Percentiles rank a stretch among this genome's conserved stretches.
Evolutionary conservation across 2,329 filamentous ascomycete species (phyloP).

Genomic region (Cytospora schulzeri): DNA sequence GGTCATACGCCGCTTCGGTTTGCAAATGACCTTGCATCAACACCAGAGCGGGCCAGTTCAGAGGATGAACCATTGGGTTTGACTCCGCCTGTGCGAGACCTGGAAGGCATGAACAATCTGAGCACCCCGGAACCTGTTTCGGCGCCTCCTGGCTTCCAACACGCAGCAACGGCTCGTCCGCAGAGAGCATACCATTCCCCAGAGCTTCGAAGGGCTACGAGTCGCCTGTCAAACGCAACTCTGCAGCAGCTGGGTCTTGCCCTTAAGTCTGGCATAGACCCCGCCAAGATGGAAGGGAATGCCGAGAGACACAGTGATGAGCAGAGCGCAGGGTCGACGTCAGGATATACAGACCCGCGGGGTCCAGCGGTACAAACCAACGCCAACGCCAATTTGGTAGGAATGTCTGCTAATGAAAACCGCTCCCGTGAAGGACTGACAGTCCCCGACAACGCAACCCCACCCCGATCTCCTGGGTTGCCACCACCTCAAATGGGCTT

Average conservation of each 20-base stretch:
- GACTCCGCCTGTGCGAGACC: constrained; percentile 49
- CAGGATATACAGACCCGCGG: constrained; percentile 39
- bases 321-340: constrained; percentile 37
- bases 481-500: constrained; percentile 46
- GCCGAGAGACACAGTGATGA: constrained; percentile 34
- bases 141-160: constrained; percentile 71
- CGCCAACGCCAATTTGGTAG: constrained; percentile 49
- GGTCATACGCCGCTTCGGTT: constrained; percentile 43
- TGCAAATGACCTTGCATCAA: constrained; percentile 47
- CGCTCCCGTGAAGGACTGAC: constrained; percentile 57
- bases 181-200: constrained; percentile 74
- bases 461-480: constrained; percentile 40
- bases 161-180: constrained; percentile 67
- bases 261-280: constrained; percentile 24
- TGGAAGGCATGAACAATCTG: constrained; percentile 57
- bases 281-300: constrained; percentile 26
- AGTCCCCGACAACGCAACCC: constrained; percentile 39
- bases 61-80: constrained; percentile 53
- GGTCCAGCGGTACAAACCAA: constrained; percentile 55
- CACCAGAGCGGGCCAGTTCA: constrained; percentile 58
- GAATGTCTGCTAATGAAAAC: constrained; percentile 57
- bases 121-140: constrained; percentile 75
- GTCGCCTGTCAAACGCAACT: constrained; percentile 80
- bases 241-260: constrained; percentile 78
- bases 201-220: constrained; percentile 79